Evolutionary conservation across 495 filamentous ascomycete genomes (phyloP).

Genomic region (Bacidia rubella): DNA sequence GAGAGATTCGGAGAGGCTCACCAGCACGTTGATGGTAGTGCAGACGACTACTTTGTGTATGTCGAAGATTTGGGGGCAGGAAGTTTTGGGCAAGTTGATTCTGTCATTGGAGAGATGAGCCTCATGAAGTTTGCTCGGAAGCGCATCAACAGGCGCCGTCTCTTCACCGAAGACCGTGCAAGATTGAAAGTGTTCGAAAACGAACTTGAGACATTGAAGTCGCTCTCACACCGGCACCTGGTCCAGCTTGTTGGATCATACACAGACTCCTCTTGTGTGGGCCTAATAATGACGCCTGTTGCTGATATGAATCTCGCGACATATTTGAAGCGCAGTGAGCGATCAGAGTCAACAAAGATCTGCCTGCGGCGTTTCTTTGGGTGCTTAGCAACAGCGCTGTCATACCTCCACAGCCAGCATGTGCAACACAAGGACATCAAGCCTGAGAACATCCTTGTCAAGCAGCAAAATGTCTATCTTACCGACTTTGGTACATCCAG

Average conservation of each 20-base stretch:
- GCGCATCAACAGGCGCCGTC: slow-evolving; percentile 1
- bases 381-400: slow-evolving; percentile 24
- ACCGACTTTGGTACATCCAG: slow-evolving; percentile 30
- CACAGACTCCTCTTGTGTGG: slow-evolving; percentile 20
- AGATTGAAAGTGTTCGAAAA: slow-evolving; percentile 6
- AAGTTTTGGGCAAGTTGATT: slow-evolving; percentile 9
- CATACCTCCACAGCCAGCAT: slow-evolving; percentile 23
- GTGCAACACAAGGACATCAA: slow-evolving; percentile 32
- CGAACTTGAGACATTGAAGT: slow-evolving; percentile 14
- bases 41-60: slow-evolving; percentile 9
- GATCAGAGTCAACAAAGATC: neutral
- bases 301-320: slow-evolving; percentile 20
- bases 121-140: slow-evolving; percentile 14
- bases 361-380: slow-evolving; percentile 18
- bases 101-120: slow-evolving; percentile 7
- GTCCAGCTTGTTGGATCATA: slow-evolving; percentile 15
- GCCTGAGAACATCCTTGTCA: slow-evolving; percentile 29
- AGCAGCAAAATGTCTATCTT: slow-evolving; percentile 20
- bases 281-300: slow-evolving; percentile 23
- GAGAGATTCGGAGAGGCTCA: slow-evolving; percentile 15
- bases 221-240: slow-evolving; percentile 11
- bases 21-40: slow-evolving; percentile 7
- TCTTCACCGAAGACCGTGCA: slow-evolving; percentile 7
- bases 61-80: slow-evolving; percentile 10
- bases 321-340: slow-evolving; percentile 8